phyloP scores from a whole-genome alignment of 148 eudicot species.

The Linanthus parryae region DNA sequence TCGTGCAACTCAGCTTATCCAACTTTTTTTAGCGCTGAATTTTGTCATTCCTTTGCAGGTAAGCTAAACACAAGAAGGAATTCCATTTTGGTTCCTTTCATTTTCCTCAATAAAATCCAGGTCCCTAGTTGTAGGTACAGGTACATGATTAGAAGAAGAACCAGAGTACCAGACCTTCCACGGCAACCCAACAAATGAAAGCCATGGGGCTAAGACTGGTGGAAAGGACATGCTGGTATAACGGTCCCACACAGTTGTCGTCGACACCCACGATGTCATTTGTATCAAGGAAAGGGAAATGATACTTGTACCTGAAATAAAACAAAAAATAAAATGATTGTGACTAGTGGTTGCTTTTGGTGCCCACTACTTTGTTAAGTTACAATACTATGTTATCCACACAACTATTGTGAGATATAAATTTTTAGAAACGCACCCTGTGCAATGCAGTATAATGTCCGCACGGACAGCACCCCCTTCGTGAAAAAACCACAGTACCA shows the following conservation, averaged over 20 bases:
- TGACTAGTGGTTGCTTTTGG: too few species aligned
- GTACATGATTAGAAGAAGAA: neutral
- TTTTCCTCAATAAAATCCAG: too few species aligned
- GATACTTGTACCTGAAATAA: constrained; percentile 65
- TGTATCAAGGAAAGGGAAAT: constrained; percentile 80
- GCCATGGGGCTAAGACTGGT: constrained; percentile 76
- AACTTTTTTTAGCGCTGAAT: too few species aligned
- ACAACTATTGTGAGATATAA: neutral
- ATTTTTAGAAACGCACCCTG: constrained; percentile 52
- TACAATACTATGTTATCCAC: neutral
- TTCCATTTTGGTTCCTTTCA: too few species aligned
- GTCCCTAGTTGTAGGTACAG: too few species aligned
- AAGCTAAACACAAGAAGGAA: too few species aligned
- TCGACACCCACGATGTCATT: constrained; percentile 51
- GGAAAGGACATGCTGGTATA: constrained; percentile 92
- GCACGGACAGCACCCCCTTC: constrained; percentile 54
- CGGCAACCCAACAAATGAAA: constrained; percentile 87
- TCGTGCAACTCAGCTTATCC: too few species aligned
- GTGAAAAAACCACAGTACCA: constrained; percentile 56
- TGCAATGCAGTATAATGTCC: constrained; percentile 81
- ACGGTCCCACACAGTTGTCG: constrained; percentile 88
- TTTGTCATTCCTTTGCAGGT: too few species aligned
- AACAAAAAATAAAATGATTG: too few species aligned
- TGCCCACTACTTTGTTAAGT: too few species aligned
- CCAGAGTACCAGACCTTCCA: constrained; percentile 49